Conservation (phyloP, 73 alveolate species). For the Tetrahymena malaccensis region DNA sequence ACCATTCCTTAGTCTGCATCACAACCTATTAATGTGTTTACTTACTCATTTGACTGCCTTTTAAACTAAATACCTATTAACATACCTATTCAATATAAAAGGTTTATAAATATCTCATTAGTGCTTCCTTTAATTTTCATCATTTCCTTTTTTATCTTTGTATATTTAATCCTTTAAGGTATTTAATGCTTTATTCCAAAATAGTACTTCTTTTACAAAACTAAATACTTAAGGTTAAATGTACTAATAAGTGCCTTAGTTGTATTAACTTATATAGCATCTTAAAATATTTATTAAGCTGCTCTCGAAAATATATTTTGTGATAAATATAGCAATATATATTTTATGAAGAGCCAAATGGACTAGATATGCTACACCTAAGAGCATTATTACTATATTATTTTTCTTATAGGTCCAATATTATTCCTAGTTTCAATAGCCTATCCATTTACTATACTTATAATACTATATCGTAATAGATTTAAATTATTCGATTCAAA, state of each 20-base stretch:
- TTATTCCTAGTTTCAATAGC: background rate
- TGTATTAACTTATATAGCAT: background rate
- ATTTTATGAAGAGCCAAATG: background rate
- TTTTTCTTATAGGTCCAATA: background rate
- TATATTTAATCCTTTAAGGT: background rate
- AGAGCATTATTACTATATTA: background rate
- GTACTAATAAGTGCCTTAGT: background rate
- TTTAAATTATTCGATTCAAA: background rate
- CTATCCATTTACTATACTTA: background rate
- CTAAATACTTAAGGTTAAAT: background rate
- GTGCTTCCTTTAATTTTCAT: background rate
- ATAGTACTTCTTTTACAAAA: background rate
- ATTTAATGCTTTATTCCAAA: background rate
- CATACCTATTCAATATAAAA: background rate
- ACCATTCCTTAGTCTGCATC: background rate
- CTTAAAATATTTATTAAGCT: background rate
- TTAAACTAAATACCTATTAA: background rate
- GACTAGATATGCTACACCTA: background rate
- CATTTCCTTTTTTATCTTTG: background rate
- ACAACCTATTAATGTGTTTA: background rate
- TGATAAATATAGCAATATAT: background rate
- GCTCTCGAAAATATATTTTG: background rate
- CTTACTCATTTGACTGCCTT: background rate
- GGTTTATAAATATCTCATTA: background rate
- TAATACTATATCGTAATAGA: background rate